phyloP scores from a whole-genome alignment of 768 basidiomycete genomes.

The Amanita inopinata region DNA sequence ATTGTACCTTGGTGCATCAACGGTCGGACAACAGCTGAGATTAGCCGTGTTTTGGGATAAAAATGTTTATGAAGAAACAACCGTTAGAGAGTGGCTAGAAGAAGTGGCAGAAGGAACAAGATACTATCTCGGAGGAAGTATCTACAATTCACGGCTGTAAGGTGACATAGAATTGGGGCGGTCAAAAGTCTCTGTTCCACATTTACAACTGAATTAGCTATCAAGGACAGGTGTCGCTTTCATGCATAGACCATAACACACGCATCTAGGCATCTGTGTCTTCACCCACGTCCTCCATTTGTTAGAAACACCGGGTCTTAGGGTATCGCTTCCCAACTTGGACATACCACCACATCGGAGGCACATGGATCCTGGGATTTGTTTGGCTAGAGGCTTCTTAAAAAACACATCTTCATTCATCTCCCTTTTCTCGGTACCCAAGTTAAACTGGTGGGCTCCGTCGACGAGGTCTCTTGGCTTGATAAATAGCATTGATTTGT shows the following conservation, averaged over 20 bases:
- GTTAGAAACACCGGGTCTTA: slow-evolving; percentile 22
- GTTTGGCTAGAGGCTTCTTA: slow-evolving; percentile 41
- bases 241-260: slow-evolving; percentile 60
- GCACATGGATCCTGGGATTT: slow-evolving; percentile 33
- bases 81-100: slow-evolving; percentile 37
- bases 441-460: slow-evolving; percentile 36
- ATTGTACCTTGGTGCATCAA: slow-evolving; percentile 23
- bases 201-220: not conserved
- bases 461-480: slow-evolving; percentile 66
- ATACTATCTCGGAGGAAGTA: slow-evolving; percentile 22
- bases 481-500: slow-evolving; percentile 63
- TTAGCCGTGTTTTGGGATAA: slow-evolving; percentile 30
- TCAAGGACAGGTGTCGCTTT: not conserved
- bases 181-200: no score
- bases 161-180: no score
- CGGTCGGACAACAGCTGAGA: slow-evolving; percentile 20
- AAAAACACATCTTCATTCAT: slow-evolving; percentile 55
- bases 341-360: slow-evolving; percentile 56
- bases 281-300: slow-evolving; percentile 57
- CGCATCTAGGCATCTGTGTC: slow-evolving; percentile 48
- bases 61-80: slow-evolving; percentile 32
- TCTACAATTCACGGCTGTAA: no score
- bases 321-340: slow-evolving; percentile 25
- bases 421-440: slow-evolving; percentile 24
- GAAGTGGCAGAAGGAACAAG: slow-evolving; percentile 28